Base-by-base conservation (phyloP, 169 alveolate genomes). In the Besnoitia besnoiti region DNA sequence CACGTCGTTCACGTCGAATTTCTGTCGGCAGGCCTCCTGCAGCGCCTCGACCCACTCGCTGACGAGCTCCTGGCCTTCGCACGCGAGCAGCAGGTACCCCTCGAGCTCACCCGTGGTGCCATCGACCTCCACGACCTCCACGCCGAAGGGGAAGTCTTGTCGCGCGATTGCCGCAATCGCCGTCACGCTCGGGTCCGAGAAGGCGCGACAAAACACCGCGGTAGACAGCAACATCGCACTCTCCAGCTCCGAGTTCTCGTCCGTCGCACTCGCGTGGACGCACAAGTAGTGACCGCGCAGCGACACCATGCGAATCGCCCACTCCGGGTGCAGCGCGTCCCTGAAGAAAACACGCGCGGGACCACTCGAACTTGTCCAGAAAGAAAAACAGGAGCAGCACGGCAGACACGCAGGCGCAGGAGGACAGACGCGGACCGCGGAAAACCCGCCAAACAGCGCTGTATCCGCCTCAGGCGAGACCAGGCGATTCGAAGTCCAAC, bases 231-330 rank as follows among this genome's bases (percentile, higher is more conserved):
- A 0, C 12, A 88, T 4, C 0, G 85, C 92, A 7, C 75, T 44
- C 85, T 88, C 92, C 33, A 88, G 46, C n/a, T 73, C 46, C 39
- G 85, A n/a, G n/a, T 16, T 24, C 35, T 85, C 59, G 46, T 62
- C 67, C 39, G 75, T 80, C 24, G 33, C 92, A 1, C 62, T 24
- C 8, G 40, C 10, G 49, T 88, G 92, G 35, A 88, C 85, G 50
- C 92, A 88, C 85, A 88, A 37, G 85, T 88, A 88, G 10, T n/a
- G 75, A 0, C 85, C 92, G 4, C 92, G 92, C 8, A 88, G 75
- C 40, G 92, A 61, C 49, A 88, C 92, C 92, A 88, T 46, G 40
- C 92, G 92, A 16, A 88, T 51, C 24, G 39, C 92, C 92, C 92
- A 88, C 50, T 67, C 85, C 47, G 46, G 50, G 67, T 88, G 92